Evolutionary conservation across 176 grass and related monocot species (phyloP).

Genomic region (Metroxylon sagu): DNA sequence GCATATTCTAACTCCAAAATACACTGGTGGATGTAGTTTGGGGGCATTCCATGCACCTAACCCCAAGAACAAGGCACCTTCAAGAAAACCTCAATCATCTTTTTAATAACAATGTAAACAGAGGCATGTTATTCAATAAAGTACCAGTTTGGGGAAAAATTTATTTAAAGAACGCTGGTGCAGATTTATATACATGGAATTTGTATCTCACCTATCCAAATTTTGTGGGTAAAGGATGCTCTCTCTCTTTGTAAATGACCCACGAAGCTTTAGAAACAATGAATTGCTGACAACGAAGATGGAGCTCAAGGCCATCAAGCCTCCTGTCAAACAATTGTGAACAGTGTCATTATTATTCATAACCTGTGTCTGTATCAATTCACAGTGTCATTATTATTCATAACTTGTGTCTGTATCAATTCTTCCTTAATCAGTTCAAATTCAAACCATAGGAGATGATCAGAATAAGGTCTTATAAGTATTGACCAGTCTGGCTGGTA

Average conservation of each 20-base stretch:
- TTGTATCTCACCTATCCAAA: slow-evolving; percentile 6
- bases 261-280: slow-evolving; percentile 74
- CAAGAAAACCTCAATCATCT: no score
- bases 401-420: no score
- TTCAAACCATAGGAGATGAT: no score
- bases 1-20: no score
- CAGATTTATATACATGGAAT: background rate
- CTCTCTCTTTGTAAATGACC: slow-evolving; percentile 43
- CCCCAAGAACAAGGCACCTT: no score
- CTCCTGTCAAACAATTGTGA: slow-evolving; percentile 34
- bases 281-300: slow-evolving; percentile 94
- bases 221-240: slow-evolving; percentile 10
- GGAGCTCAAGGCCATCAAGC: slow-evolving; percentile 89
- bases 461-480: no score
- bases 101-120: no score
- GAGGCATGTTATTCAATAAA: background rate
- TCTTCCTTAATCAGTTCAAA: no score
- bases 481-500: no score
- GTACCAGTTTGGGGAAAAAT: background rate
- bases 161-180: background rate
- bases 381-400: background rate
- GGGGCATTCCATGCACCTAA: no score
- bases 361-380: no score
- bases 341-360: background rate
- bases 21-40: no score